These are phyloP conservation scores for Penicillium occitanis DNA, from an alignment of 2,329 filamentous ascomycete genomes.

Conservation along the genomic window DNA sequence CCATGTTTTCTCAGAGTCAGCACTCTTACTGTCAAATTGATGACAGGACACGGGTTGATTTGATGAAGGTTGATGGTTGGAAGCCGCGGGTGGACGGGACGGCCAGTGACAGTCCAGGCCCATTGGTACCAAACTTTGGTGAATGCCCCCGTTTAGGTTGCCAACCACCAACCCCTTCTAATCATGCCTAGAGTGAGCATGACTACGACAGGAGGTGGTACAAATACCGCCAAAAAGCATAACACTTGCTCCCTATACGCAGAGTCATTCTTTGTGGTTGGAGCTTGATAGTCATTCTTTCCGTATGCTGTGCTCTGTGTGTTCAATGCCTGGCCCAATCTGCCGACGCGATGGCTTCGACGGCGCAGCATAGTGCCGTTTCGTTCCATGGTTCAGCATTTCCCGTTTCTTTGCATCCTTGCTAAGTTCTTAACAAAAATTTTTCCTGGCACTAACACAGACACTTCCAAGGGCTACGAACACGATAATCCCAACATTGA, in stretches of 20 bases:
- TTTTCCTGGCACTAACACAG: conserved; percentile 20
- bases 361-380: conserved; percentile 33
- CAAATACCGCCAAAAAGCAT: not conserved
- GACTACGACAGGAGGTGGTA: not conserved
- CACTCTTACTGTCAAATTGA: not conserved
- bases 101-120: conserved; percentile 16
- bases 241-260: not conserved
- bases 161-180: not conserved
- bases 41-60: not conserved
- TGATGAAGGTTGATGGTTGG: conserved; percentile 11
- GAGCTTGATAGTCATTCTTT: conserved; percentile 12
- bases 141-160: conserved; percentile 4
- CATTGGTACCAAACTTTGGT: conserved; percentile 18
- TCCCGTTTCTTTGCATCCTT: conserved; percentile 16
- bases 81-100: conserved; percentile 20
- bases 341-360: conserved; percentile 24
- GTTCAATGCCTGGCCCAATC: not conserved
- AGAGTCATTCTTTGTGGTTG: conserved; percentile 20
- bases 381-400: conserved; percentile 41
- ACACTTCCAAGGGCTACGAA: conserved; percentile 63
- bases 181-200: not conserved
- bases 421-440: conserved; percentile 35
- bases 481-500: conserved; percentile 75
- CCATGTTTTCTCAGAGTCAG: not conserved
- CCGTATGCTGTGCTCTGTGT: not conserved